Conservation (phyloP, 305 asterid genomes). For the Striga hermonthica region DNA sequence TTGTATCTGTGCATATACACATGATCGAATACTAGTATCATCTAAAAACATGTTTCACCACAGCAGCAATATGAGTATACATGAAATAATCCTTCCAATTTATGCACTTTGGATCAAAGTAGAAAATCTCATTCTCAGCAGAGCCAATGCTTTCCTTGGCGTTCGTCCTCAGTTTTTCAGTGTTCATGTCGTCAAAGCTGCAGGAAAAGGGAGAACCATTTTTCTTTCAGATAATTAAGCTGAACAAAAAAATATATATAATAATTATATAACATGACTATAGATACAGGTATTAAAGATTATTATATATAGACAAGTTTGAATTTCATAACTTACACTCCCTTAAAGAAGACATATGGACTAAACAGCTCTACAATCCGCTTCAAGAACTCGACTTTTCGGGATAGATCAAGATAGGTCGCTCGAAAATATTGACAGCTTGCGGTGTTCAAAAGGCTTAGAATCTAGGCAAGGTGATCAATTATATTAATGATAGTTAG, state of each 20-base stretch:
- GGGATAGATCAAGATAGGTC: constrained; percentile 29
- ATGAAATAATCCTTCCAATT: constrained; percentile 75
- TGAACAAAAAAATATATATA: too few species aligned
- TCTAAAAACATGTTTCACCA: constrained; percentile 46
- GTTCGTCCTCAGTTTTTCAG: constrained; percentile 54
- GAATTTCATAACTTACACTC: constrained; percentile 36
- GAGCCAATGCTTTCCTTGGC: constrained; percentile 31
- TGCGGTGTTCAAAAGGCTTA: constrained; percentile 30
- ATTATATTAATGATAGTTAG: background rate
- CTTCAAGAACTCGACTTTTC: constrained; percentile 39
- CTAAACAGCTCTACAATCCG: constrained; percentile 40
- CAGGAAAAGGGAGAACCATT: background rate
- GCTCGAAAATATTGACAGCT: constrained; percentile 37
- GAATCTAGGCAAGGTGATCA: constrained; percentile 12
- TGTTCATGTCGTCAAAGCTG: constrained; percentile 78
- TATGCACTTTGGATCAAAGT: constrained; percentile 64
- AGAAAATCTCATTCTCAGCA: constrained; percentile 37
- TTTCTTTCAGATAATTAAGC: too few species aligned
- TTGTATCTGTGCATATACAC: too few species aligned
- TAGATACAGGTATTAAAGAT: background rate
- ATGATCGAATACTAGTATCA: too few species aligned
- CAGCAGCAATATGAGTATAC: constrained; percentile 63
- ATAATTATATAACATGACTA: background rate
- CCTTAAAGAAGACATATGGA: constrained; percentile 47
- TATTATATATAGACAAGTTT: background rate